Evolutionary conservation across 2,329 filamentous ascomycete genomes (phyloP).

Genomic region (Fusarium lyarnte): DNA sequence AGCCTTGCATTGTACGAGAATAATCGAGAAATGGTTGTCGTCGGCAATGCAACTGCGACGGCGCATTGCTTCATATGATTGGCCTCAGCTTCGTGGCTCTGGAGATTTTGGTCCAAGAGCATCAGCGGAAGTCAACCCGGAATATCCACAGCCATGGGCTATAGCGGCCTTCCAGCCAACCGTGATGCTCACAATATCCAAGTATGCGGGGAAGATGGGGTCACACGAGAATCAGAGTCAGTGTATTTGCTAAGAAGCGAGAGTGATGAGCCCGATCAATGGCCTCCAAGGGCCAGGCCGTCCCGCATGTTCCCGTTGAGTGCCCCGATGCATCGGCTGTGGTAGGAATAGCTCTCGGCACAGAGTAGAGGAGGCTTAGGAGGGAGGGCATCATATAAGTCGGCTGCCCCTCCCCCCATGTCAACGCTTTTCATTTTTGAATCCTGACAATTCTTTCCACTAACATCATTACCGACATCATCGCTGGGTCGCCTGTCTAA

Average conservation of each 20-base stretch:
- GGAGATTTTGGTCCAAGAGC: slow-evolving; percentile 5
- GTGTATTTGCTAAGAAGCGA: slow-evolving; percentile 27
- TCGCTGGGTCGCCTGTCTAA: slow-evolving; percentile 30
- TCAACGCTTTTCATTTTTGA: slow-evolving; percentile 15
- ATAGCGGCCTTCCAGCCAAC: slow-evolving; percentile 33
- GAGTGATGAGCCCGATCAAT: slow-evolving; percentile 33
- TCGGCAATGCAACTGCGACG: slow-evolving; percentile 23
- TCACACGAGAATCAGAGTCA: slow-evolving; percentile 42
- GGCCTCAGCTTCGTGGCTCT: slow-evolving; percentile 14
- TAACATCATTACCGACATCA: slow-evolving; percentile 38
- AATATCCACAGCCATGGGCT: slow-evolving; percentile 28
- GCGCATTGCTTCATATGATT: slow-evolving; percentile 24
- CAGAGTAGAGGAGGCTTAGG: slow-evolving; percentile 36
- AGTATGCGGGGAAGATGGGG: slow-evolving; percentile 43
- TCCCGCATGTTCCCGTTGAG: slow-evolving; percentile 48
- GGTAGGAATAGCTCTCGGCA: slow-evolving; percentile 45
- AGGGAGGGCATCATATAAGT: slow-evolving; percentile 36
- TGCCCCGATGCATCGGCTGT: slow-evolving; percentile 43
- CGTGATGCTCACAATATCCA: slow-evolving; percentile 38
- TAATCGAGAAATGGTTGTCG: slow-evolving; percentile 27
- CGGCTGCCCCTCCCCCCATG: slow-evolving; percentile 27
- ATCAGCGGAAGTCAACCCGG: slow-evolving; percentile 14
- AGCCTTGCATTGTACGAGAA: slow-evolving; percentile 4
- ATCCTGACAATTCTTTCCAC: slow-evolving; percentile 21
- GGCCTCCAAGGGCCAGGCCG: slow-evolving; percentile 27